Evolutionary conservation across 352 stramenopile genomes (phyloP), one percentile per base, ranked within the genome.

Genomic region (Phytophthora litchii): DNA sequence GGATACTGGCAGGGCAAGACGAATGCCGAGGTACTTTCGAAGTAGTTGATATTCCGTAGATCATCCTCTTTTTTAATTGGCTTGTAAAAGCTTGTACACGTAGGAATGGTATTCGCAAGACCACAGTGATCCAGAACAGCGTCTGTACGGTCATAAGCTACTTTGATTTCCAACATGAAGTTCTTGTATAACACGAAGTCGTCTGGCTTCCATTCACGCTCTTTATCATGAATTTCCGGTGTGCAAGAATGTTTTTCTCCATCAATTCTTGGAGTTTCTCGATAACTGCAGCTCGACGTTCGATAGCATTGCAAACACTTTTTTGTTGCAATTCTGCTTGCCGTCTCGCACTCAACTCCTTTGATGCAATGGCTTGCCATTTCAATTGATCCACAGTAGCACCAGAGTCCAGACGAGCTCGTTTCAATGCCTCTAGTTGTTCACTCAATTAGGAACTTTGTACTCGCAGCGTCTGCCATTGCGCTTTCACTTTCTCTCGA

Each of bases 1-100:
- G 42, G 48, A 11, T 60, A 66, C 7, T 42, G 34, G 6, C 34
- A 38, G 10, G 49, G 58, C 12, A 66, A 27, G 14, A 37, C 31
- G 14, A 66, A 51, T 1, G 49, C 17, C 4, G 58, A 54, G 0
- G 58, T 61, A 12, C 58, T 60, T 20, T 56, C 58, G 19, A 61
- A 66, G 35, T 29, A 66, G 3, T 9, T n/a, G n/a, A 31, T 12
- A 3, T 47, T 38, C 8, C 42, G 38, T 11, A 46, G 3, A 36
- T 12, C 25, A 13, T 66, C 58, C 12, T 21, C 12, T 19, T 23
- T 60, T 38, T 4, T 14, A 29, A 31, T n/a, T 3, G 57, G 57
- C 7, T 47, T 48, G 49, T 66, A 66, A 20, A 60, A 60, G 31
- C 36, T 55, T 7, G 56, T 43, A 4, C 29, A 19, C 5, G 40